phyloP scores from a whole-genome alignment of 768 basidiomycete genomes.

The Tricholoma saponaceum region DNA sequence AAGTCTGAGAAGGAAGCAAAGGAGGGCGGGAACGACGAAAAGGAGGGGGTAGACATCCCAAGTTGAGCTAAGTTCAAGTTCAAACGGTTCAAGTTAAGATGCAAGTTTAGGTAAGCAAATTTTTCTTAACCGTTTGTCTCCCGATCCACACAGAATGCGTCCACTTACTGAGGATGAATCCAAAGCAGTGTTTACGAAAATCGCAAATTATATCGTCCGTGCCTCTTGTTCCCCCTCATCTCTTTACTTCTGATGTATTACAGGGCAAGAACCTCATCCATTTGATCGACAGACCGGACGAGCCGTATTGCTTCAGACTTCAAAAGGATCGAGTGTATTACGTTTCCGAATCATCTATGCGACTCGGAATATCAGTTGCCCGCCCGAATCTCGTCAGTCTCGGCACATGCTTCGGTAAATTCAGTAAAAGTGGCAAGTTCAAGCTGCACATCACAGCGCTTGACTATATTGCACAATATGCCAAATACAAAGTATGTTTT shows the following conservation, averaged over 20 bases:
- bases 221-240: not conserved
- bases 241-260: constrained; percentile 1
- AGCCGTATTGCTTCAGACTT: constrained; percentile 92
- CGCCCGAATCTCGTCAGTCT: constrained; percentile 88
- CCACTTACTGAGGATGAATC: constrained; percentile 97
- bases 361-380: constrained; percentile 86
- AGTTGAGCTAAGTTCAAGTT: not conserved
- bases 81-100: too few species aligned
- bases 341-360: constrained; percentile 93
- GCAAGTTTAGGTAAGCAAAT: not conserved
- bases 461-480: constrained; percentile 92
- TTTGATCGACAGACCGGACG: constrained; percentile 90
- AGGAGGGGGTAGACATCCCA: constrained; percentile 51
- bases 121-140: not conserved
- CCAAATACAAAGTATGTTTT: constrained; percentile 86
- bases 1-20: constrained; percentile 70
- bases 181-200: constrained; percentile 92
- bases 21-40: constrained; percentile 59
- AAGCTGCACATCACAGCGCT: constrained; percentile 93
- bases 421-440: constrained; percentile 96
- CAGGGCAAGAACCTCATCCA: constrained; percentile 97
- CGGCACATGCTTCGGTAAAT: constrained; percentile 97
- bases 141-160: constrained; percentile 54
- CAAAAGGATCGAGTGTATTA: constrained; percentile 96
- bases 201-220: constrained; percentile 94